phyloP scores from a whole-genome alignment of 345 rosid genomes.

The Salix arbutifolia region DNA sequence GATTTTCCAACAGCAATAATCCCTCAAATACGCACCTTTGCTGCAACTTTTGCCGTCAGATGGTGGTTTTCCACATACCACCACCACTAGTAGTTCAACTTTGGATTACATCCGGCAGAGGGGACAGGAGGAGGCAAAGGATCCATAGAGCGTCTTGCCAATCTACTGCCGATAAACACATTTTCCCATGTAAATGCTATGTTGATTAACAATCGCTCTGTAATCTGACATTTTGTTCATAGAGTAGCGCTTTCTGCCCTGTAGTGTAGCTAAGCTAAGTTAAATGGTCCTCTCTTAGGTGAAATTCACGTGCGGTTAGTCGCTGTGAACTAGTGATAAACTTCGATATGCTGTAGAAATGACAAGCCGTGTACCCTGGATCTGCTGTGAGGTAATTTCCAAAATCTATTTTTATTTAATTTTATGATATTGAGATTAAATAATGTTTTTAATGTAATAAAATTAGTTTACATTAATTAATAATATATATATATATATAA shows the following conservation, averaged over 20 bases:
- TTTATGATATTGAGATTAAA: too few species aligned
- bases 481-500: too few species aligned
- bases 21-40: not conserved
- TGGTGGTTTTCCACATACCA: not conserved
- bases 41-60: not conserved
- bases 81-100: not conserved
- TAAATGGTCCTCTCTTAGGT: not conserved
- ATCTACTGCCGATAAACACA: slow-evolving; percentile 7
- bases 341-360: not conserved
- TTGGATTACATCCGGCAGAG: not conserved
- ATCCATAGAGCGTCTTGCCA: slow-evolving; percentile 12
- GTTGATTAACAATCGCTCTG: not conserved
- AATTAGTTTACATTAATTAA: too few species aligned
- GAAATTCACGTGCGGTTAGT: not conserved
- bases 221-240: too few species aligned
- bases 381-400: too few species aligned
- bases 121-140: not conserved
- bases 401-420: too few species aligned
- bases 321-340: not conserved
- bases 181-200: slow-evolving; percentile 21
- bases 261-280: not conserved
- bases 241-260: not conserved
- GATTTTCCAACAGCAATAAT: not conserved
- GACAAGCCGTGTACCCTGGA: too few species aligned
- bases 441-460: too few species aligned